phyloP scores from a whole-genome alignment of 2,329 filamentous ascomycete genomes.

The Ciborinia camelliae region DNA sequence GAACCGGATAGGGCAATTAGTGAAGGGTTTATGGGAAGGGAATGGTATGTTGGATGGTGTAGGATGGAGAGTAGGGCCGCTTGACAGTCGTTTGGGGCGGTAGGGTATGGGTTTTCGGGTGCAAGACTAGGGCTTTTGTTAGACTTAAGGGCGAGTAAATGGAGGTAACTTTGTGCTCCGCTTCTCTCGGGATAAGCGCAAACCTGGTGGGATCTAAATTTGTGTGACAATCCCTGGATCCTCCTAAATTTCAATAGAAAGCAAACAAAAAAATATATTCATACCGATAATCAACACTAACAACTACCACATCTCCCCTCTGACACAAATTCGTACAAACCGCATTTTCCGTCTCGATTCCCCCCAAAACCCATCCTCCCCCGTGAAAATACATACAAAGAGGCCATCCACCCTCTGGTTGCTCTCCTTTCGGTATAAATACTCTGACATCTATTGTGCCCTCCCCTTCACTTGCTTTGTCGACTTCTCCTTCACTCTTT shows the following conservation, averaged over 20 bases:
- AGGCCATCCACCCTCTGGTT: constrained; percentile 50
- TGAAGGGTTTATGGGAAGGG: constrained; percentile 42
- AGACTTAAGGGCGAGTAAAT: constrained; percentile 5
- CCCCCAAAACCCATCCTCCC: constrained; percentile 58
- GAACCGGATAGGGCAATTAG: constrained; percentile 49
- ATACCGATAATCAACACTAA: constrained; percentile 54
- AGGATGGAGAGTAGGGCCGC: constrained; percentile 53
- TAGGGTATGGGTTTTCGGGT: constrained; percentile 54
- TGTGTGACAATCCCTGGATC: background rate
- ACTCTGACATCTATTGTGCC: constrained; percentile 45
- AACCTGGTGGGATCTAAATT: too few species aligned
- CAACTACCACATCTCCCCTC: constrained; percentile 49
- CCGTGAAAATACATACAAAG: constrained; percentile 56
- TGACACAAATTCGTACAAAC: constrained; percentile 54
- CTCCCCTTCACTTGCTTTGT: constrained; percentile 45
- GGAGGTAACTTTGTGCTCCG: background rate
- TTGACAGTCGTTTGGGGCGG: constrained; percentile 56
- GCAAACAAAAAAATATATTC: background rate
- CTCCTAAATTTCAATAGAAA: background rate
- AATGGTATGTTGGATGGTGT: constrained; percentile 20
- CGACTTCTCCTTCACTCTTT: background rate
- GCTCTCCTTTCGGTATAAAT: constrained; percentile 48
- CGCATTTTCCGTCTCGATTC: constrained; percentile 60
- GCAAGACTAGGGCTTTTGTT: constrained; percentile 44
- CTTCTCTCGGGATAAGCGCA: background rate